These are phyloP conservation scores for Fusarium sp. DNA, from an alignment of 2,329 filamentous ascomycete genomes.

Conservation along the genomic window DNA sequence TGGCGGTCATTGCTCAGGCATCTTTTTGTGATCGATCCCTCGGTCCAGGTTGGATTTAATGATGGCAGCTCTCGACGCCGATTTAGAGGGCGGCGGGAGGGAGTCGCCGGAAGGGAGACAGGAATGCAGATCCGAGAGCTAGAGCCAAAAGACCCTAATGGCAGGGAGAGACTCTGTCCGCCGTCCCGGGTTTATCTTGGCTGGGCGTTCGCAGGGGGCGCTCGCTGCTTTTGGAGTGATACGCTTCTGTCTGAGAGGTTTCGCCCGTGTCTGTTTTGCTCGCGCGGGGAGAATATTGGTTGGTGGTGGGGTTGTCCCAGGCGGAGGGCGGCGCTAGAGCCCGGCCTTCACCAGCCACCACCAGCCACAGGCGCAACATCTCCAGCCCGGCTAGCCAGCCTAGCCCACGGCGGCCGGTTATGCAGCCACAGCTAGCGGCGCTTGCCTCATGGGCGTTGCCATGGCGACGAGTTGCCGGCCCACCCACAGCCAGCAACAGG, in stretches of 20 bases:
- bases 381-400: neutral
- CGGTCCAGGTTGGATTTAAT: constrained; percentile 15
- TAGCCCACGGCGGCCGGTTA: constrained; percentile 10
- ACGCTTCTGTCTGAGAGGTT: constrained; percentile 24
- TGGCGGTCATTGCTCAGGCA: constrained; percentile 49
- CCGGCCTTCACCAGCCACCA: constrained; percentile 27
- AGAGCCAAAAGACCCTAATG: constrained; percentile 5
- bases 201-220: constrained; percentile 7
- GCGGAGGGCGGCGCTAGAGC: neutral
- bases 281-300: constrained; percentile 40
- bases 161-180: constrained; percentile 11
- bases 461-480: constrained; percentile 39
- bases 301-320: constrained; percentile 29
- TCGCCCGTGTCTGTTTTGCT: constrained; percentile 30
- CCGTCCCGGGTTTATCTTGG: constrained; percentile 3
- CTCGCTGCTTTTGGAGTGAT: constrained; percentile 6
- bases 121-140: constrained; percentile 35
- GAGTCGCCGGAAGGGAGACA: constrained; percentile 12
- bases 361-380: constrained; percentile 29
- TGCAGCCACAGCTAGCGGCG: constrained; percentile 20
- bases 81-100: constrained; percentile 6
- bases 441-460: constrained; percentile 31
- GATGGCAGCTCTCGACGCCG: constrained; percentile 7
- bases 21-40: constrained; percentile 31
- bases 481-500: constrained; percentile 27